Percentiles rank a stretch among this genome's conserved stretches.
Conservation (phyloP, 345 rosid genomes). For the Gossypioides kirkii region DNA sequence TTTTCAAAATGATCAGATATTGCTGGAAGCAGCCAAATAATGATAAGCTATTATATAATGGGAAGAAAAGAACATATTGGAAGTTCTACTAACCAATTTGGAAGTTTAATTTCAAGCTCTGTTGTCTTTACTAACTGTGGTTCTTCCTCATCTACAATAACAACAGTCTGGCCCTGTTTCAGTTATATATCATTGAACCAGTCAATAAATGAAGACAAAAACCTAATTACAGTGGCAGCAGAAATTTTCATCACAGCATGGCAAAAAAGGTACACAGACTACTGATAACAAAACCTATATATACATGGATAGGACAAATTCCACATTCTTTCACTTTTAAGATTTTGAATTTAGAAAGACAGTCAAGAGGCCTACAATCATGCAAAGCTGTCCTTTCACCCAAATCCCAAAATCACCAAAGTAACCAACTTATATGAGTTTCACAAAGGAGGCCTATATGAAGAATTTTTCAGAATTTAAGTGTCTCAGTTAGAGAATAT, state of each 20-base stretch:
- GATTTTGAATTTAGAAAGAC: not conserved
- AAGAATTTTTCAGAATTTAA: constrained; percentile 3
- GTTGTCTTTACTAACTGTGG: constrained; percentile 28
- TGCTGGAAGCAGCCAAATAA: constrained; percentile 10
- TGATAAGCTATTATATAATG: not conserved
- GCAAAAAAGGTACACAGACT: not conserved
- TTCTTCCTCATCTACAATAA: constrained; percentile 70
- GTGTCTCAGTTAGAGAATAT: constrained; percentile 2
- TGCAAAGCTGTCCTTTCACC: not conserved
- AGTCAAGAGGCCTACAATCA: not conserved
- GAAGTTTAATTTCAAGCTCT: constrained; percentile 32
- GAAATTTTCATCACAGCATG: not conserved
- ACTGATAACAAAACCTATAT: not conserved
- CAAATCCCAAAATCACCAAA: not conserved
- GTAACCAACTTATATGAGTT: not conserved
- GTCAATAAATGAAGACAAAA: not conserved
- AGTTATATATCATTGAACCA: constrained; percentile 6
- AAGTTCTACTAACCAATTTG: constrained; percentile 43
- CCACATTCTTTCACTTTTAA: not conserved
- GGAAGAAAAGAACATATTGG: not conserved
- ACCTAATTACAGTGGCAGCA: not conserved
- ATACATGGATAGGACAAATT: not conserved
- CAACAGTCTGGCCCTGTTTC: constrained; percentile 46
- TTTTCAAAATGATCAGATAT: constrained; percentile 20
- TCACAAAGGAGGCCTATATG: not conserved